Percentiles rank a stretch among this genome's conserved stretches.
Evolutionary conservation across 2,329 filamentous ascomycete genomes (phyloP).

Genomic region (Aspergillus uvarum): DNA sequence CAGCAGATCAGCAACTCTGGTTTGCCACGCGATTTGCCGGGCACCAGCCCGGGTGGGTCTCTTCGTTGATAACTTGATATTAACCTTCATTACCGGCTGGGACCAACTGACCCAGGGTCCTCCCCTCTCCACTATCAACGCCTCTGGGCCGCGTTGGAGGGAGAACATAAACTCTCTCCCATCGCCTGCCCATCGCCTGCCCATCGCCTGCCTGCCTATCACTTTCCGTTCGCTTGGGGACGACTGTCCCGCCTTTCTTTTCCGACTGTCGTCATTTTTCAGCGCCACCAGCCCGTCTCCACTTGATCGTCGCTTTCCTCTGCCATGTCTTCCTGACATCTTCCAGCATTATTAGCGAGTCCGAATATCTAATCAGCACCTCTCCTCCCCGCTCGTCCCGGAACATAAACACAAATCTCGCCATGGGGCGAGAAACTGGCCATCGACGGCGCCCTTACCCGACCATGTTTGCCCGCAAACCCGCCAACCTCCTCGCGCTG

Average conservation of each 20-base stretch:
- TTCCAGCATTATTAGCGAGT: not conserved
- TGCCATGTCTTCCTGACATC: not conserved
- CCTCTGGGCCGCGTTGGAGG: not conserved
- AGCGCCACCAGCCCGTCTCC: not conserved
- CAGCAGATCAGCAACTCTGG: not conserved
- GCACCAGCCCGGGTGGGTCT: not conserved
- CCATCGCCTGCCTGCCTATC: not conserved
- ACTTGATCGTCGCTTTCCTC: not conserved
- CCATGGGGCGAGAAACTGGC: conserved; percentile 1
- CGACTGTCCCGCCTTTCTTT: not conserved
- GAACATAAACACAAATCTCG: not conserved
- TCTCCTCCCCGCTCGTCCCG: not conserved
- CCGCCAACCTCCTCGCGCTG: conserved; percentile 7
- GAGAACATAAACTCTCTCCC: not conserved
- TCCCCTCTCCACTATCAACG: not conserved
- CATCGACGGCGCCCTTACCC: not conserved
- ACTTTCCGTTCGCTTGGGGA: not conserved
- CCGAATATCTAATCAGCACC: not conserved
- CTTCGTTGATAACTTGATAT: not conserved
- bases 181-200: not conserved
- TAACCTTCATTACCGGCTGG: not conserved
- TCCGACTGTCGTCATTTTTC: not conserved
- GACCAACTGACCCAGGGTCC: not conserved
- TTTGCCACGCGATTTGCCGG: not conserved
- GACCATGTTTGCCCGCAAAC: conserved; percentile 4